Conservation (phyloP, 805 yeast species). For the Zygotorulaspora chibaensis region DNA sequence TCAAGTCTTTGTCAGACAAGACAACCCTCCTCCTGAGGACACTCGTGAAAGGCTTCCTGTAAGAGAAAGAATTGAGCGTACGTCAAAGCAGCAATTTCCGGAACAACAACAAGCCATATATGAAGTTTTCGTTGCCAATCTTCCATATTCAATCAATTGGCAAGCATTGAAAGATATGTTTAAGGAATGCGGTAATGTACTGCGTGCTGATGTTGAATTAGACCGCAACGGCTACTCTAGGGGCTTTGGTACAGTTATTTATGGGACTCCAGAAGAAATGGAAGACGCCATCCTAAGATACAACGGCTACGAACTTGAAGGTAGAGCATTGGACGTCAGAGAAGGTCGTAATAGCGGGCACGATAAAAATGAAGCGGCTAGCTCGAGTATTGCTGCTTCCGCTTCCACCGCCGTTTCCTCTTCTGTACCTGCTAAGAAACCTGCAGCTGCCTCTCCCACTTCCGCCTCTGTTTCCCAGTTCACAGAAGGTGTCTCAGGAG, state of each 20-base stretch:
- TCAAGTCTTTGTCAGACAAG: constrained; percentile 81
- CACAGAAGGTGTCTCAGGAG: constrained; percentile 59
- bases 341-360: constrained; percentile 45
- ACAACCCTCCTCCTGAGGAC: constrained; percentile 69
- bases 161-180: constrained; percentile 80
- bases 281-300: constrained; percentile 62
- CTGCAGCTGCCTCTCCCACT: constrained; percentile 30
- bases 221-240: constrained; percentile 71
- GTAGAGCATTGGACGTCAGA: constrained; percentile 75
- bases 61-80: constrained; percentile 14
- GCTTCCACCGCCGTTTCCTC: constrained; percentile 9
- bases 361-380: constrained; percentile 8
- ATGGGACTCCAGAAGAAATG: constrained; percentile 63
- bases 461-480: constrained; percentile 41
- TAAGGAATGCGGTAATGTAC: constrained; percentile 68
- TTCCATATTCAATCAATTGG: constrained; percentile 78
- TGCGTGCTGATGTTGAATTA: constrained; percentile 70
- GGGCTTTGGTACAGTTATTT: constrained; percentile 82
- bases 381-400: not conserved
- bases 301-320: constrained; percentile 67
- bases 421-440: constrained; percentile 2
- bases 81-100: constrained; percentile 36
- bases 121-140: constrained; percentile 75
- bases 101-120: constrained; percentile 18
- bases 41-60: constrained; percentile 22